Conservation (phyloP, 192 early-diverging fungal species). For the Coemansia interrupta region DNA sequence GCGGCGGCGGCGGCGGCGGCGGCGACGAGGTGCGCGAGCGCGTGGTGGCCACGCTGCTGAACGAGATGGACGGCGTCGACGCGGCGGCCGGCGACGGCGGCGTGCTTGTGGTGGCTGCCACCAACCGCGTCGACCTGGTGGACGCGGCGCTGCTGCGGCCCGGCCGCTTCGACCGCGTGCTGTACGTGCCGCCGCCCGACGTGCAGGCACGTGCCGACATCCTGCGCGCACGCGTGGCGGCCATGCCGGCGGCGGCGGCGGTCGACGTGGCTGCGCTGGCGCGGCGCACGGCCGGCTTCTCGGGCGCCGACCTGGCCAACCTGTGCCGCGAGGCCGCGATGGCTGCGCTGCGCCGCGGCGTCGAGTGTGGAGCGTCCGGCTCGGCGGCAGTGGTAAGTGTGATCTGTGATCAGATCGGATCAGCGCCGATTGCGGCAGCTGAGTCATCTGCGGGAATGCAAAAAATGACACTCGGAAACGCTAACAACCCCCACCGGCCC, state of each 20-base stretch:
- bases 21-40: slow-evolving; percentile 41
- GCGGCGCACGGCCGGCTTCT: slow-evolving; percentile 77
- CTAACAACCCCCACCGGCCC: not conserved
- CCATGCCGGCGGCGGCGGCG: slow-evolving; percentile 53
- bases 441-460: not conserved
- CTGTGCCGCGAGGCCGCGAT: slow-evolving; percentile 80
- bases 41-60: slow-evolving; percentile 30
- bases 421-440: too few species aligned
- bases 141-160: slow-evolving; percentile 93
- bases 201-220: slow-evolving; percentile 60
- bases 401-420: not conserved
- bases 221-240: slow-evolving; percentile 57
- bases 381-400: not conserved
- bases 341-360: slow-evolving; percentile 24
- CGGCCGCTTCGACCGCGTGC: slow-evolving; percentile 90
- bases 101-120: slow-evolving; percentile 97
- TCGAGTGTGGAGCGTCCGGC: slow-evolving; percentile 31
- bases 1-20: slow-evolving; percentile 48
- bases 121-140: slow-evolving; percentile 94
- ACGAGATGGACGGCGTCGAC: slow-evolving; percentile 92
- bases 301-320: slow-evolving; percentile 88
- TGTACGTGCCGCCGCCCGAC: slow-evolving; percentile 88
- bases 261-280: slow-evolving; percentile 62
- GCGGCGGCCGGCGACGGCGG: slow-evolving; percentile 66
- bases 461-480: not conserved